Evolutionary conservation across 257 asterid species (phyloP), one percentile per base, ranked within the genome.

Genomic region (Gentiana dahurica): DNA sequence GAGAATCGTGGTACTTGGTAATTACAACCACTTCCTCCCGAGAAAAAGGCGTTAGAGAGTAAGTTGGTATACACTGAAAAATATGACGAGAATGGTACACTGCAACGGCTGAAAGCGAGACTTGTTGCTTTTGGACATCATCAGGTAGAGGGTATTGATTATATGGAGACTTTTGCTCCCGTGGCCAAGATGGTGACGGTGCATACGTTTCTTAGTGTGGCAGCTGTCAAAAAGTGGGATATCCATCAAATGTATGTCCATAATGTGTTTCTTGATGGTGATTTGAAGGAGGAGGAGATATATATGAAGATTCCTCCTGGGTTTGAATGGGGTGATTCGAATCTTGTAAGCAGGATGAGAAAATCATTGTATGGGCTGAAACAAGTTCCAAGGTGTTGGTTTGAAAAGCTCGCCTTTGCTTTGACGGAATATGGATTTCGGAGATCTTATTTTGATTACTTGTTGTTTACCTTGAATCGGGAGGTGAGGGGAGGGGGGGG

Each of bases 301-400:
- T 62, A 62, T 34, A 62, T 62, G 67, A 62, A 52, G 4, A 11
- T 62, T 3, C 60, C 67, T 12, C 67, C 58, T n/a, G 67, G 67
- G 3, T 62, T 52, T 43, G 32, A 12, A 0, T 0, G 24, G 4
- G 1, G 13, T 2, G 11, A 0, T 10, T 4, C 43, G 3, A 4
- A 5, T 2, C 4, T 1, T 4, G 60, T 62, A 1, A 52, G 67
- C 35, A 36, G 36, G 1, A 1, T 52, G 0, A 43, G n/a, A 0
- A 49, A 49, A 13, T 62, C 67, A 2, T 10, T 62, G 2, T 62
- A 62, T 53, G 60, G 53, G 1, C 34, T 52, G 8, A 1, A 15
- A 0, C 60, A 53, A 45, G 59, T 60, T 7, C 59, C 60, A 3
- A 43, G 34, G 4, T 36, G 38, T 51, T 62, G 59, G 67, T 62